Base-by-base conservation (phyloP, 805 yeast genomes). In the Wickerhamiella australiensis region DNA sequence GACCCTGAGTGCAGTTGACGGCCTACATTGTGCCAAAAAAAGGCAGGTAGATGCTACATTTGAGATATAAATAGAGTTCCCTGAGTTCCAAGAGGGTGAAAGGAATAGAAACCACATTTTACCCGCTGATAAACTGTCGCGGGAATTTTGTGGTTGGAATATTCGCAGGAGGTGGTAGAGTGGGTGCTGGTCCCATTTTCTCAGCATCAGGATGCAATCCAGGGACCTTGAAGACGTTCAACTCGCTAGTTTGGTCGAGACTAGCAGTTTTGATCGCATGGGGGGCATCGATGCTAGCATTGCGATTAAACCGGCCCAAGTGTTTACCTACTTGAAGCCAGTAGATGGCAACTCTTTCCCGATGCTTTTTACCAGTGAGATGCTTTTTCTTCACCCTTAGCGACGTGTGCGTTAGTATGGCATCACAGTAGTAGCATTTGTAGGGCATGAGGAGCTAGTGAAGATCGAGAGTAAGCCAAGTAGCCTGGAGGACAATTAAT, bases 341-440 rank as follows among this genome's bases (percentile, higher is more conserved):
- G 52, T 57, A 59, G 20, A 42, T 52, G 9, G 50, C 50, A 3
- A 53, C 56, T 13, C 50, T 46, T 9, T 20, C 22, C 9, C 41
- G 25, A 33, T 59, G 61, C 37, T 51, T 53, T 46, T 47, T 50
- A 2, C 61, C 61, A 5, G 17, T 18, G 27, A 55, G 46, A 45
- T 59, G 61, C 52, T 54, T 52, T 5, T 36, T 21, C 20, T 59
- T 51, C 9, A 51, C 54, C 21, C 53, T 27, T 7, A 52, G 47
- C 15, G 61, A 54, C 47, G 57, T 58, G 42, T 53, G 54, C 13
- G 57, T 52, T 15, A 59, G 52, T 33, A 41, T 51, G 5, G 49
- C 46, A 9, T 52, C 47, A 43, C 61, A 59, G 47, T 53, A 59
- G 18, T 52, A 41, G 50, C 61, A 59, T 50, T 51, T 33, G 15